Conservation (phyloP, 2,329 filamentous ascomycete species). For the Grosmannia serpens region DNA sequence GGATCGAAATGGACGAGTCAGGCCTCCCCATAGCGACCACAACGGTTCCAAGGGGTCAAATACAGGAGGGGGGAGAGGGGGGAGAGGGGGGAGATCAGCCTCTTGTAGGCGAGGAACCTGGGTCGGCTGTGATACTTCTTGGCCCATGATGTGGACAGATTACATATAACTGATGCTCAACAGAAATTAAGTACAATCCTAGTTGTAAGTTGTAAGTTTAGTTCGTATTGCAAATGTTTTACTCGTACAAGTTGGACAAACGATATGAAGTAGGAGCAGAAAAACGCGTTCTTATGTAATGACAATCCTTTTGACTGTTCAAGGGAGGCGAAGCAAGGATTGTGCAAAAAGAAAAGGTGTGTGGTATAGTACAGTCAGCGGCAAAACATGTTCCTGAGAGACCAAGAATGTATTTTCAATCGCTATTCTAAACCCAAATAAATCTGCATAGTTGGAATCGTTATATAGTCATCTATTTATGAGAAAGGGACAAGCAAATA, state of each 20-base stretch:
- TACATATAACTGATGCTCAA: neutral
- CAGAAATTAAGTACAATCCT: neutral
- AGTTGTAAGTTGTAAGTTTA: neutral
- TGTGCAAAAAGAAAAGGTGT: neutral
- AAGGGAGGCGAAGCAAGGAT: too few relatives aligned
- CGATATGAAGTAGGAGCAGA: neutral
- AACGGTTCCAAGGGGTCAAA: neutral
- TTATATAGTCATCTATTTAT: too few relatives aligned
- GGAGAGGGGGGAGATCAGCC: neutral
- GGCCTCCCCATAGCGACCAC: neutral
- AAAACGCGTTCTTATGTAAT: neutral
- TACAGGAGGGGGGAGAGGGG: neutral
- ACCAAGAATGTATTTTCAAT: too few relatives aligned
- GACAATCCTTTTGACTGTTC: too few relatives aligned
- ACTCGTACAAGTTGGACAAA: neutral
- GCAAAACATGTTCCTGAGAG: too few relatives aligned
- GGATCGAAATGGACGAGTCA: neutral
- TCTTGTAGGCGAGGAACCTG: neutral
- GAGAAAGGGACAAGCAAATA: too few relatives aligned
- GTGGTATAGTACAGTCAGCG: too few relatives aligned
- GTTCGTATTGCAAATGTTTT: too few relatives aligned
- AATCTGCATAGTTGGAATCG: too few relatives aligned
- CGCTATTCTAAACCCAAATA: too few relatives aligned
- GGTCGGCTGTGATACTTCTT: neutral
- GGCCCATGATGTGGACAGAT: neutral